Conservation (phyloP, 805 yeast species). For the Tetrapisispora nanseiensis region DNA sequence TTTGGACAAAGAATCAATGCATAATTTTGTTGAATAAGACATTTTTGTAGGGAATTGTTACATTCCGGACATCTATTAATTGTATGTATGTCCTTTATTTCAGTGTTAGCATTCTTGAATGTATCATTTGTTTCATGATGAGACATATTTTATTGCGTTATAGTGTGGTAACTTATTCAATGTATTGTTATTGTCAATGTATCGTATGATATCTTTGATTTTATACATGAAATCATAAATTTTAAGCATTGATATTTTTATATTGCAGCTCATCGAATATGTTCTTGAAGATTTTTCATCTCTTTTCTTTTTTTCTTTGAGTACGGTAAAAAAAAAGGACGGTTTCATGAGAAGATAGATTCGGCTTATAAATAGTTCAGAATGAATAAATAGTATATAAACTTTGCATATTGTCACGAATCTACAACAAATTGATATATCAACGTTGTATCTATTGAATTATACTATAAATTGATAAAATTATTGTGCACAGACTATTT, state of each 20-base stretch:
- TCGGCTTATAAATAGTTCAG: no score
- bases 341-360: not conserved
- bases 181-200: no score
- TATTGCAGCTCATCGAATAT: not conserved
- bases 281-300: not conserved
- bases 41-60: constrained; percentile 16
- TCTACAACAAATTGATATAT: no score
- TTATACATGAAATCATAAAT: no score
- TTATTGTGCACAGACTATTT: no score
- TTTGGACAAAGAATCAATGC: constrained; percentile 26
- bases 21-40: constrained; percentile 28
- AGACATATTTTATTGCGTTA: not conserved
- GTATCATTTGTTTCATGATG: not conserved
- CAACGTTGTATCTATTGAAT: no score
- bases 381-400: no score
- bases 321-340: not conserved
- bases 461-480: no score
- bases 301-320: not conserved
- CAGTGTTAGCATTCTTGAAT: not conserved
- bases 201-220: no score
- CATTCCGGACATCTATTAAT: constrained; percentile 22
- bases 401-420: no score
- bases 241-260: no score
- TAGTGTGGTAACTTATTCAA: no score
- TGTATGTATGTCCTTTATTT: not conserved